Evolutionary conservation across 495 filamentous ascomycete genomes (phyloP).

Genomic region (Hypoxylon crocopeplum): DNA sequence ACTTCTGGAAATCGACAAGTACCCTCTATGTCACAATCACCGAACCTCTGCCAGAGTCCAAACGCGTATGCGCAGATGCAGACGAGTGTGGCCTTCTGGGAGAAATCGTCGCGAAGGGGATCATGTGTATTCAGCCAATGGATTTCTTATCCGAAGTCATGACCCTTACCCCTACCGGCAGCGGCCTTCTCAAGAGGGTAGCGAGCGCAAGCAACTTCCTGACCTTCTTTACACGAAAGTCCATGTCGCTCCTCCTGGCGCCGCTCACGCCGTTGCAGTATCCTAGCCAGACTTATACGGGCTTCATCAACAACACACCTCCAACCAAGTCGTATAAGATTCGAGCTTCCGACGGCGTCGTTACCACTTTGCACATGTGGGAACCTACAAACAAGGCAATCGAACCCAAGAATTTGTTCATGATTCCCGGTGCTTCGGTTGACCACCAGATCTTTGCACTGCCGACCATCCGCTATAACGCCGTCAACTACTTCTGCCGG

Average conservation of each 20-base stretch:
- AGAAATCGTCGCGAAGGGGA: constrained; percentile 61
- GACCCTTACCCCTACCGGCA: constrained; percentile 60
- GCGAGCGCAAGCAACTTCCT: constrained; percentile 58
- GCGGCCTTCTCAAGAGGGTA: constrained; percentile 50
- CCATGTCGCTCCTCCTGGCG: constrained; percentile 60
- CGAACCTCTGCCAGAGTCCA: constrained; percentile 40
- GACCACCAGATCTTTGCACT: constrained; percentile 70
- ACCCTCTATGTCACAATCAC: constrained; percentile 66
- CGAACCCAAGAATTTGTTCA: constrained; percentile 57
- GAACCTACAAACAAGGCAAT: constrained; percentile 50
- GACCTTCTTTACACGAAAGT: constrained; percentile 63
- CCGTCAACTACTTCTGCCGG: constrained; percentile 68
- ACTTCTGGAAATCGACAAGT: constrained; percentile 68
- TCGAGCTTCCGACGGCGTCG: constrained; percentile 58
- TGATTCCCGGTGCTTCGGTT: constrained; percentile 68
- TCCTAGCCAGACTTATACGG: constrained; percentile 52
- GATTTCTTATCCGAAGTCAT: constrained; percentile 66
- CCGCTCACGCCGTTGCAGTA: constrained; percentile 64
- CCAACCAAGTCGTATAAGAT: constrained; percentile 48
- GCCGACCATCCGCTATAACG: constrained; percentile 69
- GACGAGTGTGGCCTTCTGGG: constrained; percentile 48
- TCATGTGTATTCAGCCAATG: constrained; percentile 60
- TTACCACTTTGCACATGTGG: constrained; percentile 62
- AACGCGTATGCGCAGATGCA: constrained; percentile 41
- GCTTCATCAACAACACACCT: constrained; percentile 58